phyloP scores from a whole-genome alignment of 78 protist genomes.

The Tieghemostelium lacteum region DNA sequence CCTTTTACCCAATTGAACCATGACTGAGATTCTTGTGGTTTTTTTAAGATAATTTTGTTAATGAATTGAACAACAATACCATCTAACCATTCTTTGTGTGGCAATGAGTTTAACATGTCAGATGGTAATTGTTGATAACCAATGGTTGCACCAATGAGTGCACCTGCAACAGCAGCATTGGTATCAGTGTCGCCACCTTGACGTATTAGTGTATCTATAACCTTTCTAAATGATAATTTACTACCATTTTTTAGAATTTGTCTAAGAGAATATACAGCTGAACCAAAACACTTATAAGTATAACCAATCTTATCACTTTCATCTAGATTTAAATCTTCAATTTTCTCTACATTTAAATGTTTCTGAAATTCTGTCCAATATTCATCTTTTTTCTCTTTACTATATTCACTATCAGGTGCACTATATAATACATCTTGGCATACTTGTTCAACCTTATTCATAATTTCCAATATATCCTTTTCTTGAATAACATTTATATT shows the following conservation, averaged over 20 bases:
- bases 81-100: conserved; percentile 69
- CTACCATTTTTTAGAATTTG: neutral
- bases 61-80: neutral
- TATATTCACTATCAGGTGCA: neutral
- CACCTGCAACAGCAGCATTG: conserved; percentile 80
- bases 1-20: too few species aligned
- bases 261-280: conserved; percentile 59
- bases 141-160: conserved; percentile 69
- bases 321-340: conserved; percentile 65
- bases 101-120: conserved; percentile 66
- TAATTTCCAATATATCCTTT: neutral
- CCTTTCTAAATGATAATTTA: conserved; percentile 20
- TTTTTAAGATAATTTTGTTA: neutral
- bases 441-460: neutral
- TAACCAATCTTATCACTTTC: conserved; percentile 63
- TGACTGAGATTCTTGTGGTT: too few species aligned
- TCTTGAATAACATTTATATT: neutral
- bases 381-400: neutral
- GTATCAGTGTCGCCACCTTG: conserved; percentile 84
- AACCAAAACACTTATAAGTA: conserved; percentile 75
- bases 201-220: conserved; percentile 32
- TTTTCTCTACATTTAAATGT: conserved; percentile 1
- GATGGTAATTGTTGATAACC: conserved; percentile 77
- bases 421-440: neutral
- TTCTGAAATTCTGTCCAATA: conserved; percentile 4